phyloP scores from a whole-genome alignment of 139 green algal species.

The Pleodorina starrii region DNA sequence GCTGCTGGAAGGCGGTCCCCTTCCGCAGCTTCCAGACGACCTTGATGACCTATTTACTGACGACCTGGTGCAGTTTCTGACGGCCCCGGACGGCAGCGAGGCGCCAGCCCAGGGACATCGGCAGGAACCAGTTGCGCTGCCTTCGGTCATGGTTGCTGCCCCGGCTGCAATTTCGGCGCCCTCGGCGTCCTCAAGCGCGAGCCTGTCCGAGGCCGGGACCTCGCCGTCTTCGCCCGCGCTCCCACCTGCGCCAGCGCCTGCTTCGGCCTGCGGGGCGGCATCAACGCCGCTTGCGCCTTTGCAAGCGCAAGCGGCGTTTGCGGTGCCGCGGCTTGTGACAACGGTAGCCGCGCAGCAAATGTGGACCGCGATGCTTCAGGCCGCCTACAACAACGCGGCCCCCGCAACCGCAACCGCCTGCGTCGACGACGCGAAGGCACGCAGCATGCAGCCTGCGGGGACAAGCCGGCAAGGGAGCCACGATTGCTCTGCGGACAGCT shows the following conservation, averaged over 20 bases:
- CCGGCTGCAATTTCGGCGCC: not conserved
- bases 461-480: constrained; percentile 31
- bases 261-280: not conserved
- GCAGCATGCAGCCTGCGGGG: constrained; percentile 9
- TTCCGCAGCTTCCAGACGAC: constrained; percentile 6
- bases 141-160: not conserved
- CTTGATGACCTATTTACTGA: constrained; percentile 29
- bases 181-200: not conserved
- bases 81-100: not conserved
- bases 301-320: not conserved
- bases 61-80: constrained; percentile 40
- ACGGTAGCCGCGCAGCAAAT: constrained; percentile 21
- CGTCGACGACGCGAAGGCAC: constrained; percentile 46
- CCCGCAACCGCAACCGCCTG: not conserved
- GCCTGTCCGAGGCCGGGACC: not conserved
- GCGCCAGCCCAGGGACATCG: not conserved
- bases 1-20: not conserved
- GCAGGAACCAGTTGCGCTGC: not conserved
- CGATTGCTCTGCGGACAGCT: constrained; percentile 21
- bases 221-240: not conserved
- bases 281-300: not conserved
- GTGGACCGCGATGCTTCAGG: constrained; percentile 37
- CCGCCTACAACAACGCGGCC: not conserved
- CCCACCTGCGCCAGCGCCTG: not conserved
- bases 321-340: constrained; percentile 6